These are phyloP conservation scores for Pugionium cornutum DNA, from an alignment of 345 rosid genomes.

Conservation along the genomic window DNA sequence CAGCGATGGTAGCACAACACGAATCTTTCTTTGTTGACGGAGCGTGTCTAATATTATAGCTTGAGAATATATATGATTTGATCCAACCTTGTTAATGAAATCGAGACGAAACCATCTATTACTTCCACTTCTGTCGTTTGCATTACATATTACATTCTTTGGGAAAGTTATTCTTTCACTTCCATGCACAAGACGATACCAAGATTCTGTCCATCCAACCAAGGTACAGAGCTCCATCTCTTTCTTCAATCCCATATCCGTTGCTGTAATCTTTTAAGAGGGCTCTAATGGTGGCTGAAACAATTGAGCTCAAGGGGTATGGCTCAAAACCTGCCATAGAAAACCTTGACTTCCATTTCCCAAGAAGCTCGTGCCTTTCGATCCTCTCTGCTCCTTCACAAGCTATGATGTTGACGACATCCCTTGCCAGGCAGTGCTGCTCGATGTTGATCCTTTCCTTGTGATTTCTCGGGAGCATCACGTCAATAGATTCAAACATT, in stretches of 20 bases:
- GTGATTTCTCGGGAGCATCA: conserved; percentile 64
- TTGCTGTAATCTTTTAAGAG: conserved; percentile 52
- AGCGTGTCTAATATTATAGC: conserved; percentile 32
- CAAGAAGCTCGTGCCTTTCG: conserved; percentile 76
- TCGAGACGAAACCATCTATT: conserved; percentile 27
- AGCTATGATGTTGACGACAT: conserved; percentile 83
- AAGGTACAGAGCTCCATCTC: conserved; percentile 71
- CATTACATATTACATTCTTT: conserved; percentile 26
- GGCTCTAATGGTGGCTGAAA: conserved; percentile 58
- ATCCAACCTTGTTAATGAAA: conserved; percentile 35
- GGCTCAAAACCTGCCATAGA: conserved; percentile 80
- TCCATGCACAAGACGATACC: conserved; percentile 51
- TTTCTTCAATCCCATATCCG: conserved; percentile 72
- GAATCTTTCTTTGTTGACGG: conserved; percentile 29
- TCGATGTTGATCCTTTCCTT: conserved; percentile 82
- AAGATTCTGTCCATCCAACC: conserved; percentile 89
- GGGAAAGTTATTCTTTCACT: conserved; percentile 26
- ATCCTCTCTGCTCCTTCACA: conserved; percentile 91
- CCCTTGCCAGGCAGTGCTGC: conserved; percentile 91
- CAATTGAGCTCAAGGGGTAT: conserved; percentile 74
- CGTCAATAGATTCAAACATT: conserved; percentile 89
- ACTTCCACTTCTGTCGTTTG: conserved; percentile 5
- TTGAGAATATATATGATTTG: conserved; percentile 38
- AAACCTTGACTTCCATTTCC: conserved; percentile 80
- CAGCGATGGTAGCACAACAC: conserved; percentile 28